These are phyloP conservation scores for Coemansia sp. DNA, from an alignment of 192 early-diverging fungal genomes.

Conservation along the genomic window DNA sequence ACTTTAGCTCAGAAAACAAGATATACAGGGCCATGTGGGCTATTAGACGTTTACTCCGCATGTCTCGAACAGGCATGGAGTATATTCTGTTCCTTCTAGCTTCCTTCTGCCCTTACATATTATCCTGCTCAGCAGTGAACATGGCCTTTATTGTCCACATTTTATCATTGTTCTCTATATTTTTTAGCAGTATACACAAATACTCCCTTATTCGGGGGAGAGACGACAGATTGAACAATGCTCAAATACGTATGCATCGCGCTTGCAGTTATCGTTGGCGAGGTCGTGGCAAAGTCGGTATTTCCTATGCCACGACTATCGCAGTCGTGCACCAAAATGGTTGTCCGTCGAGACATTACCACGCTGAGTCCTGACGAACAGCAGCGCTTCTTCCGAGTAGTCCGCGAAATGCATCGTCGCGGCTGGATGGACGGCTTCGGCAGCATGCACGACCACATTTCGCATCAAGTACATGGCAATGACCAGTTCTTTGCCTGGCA, in stretches of 20 bases:
- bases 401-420: constrained; percentile 52
- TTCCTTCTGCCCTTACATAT: constrained; percentile 5
- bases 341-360: constrained; percentile 36
- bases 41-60: constrained; percentile 13
- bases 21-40: too few species aligned
- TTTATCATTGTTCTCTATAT: not conserved
- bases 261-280: constrained; percentile 16
- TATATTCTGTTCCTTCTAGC: constrained; percentile 1
- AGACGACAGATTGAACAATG: constrained; percentile 1
- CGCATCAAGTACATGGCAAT: constrained; percentile 53
- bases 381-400: constrained; percentile 34
- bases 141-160: not conserved
- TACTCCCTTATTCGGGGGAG: too few species aligned
- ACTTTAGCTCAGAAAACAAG: too few species aligned
- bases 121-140: not conserved
- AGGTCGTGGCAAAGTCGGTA: constrained; percentile 26
- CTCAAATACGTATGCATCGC: constrained; percentile 44
- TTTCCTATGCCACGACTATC: constrained; percentile 47
- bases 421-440: constrained; percentile 57
- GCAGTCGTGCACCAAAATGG: constrained; percentile 22
- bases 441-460: constrained; percentile 53
- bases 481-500: constrained; percentile 58
- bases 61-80: constrained; percentile 29
- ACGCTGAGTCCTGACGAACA: constrained; percentile 30
- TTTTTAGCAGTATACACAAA: too few species aligned